Evolutionary conservation across 2,329 filamentous ascomycete species (phyloP).

Genomic region (Sporothrix phasma): DNA sequence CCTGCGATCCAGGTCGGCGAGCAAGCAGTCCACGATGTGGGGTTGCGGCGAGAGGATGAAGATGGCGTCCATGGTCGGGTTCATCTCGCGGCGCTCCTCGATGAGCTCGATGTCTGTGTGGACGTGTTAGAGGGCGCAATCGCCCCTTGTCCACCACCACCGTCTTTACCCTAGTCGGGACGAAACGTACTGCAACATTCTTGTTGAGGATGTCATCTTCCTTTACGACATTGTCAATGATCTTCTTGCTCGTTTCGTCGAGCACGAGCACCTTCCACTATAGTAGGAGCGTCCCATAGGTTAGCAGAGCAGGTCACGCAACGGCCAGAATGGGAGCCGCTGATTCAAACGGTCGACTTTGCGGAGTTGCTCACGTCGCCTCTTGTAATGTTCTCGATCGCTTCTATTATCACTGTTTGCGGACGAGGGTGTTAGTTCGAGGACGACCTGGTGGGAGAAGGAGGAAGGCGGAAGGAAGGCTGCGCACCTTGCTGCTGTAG

Average conservation of each 20-base stretch:
- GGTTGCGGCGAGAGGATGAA: slow-evolving; percentile 81
- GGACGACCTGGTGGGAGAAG: slow-evolving; percentile 1
- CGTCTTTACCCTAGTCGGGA: neutral
- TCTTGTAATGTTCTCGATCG: slow-evolving; percentile 67
- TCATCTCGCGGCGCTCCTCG: slow-evolving; percentile 71
- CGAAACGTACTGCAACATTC: slow-evolving; percentile 72
- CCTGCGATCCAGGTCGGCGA: slow-evolving; percentile 80
- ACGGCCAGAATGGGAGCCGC: neutral
- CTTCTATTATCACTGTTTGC: slow-evolving; percentile 55
- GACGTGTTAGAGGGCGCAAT: neutral
- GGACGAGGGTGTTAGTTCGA: neutral
- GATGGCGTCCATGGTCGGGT: slow-evolving; percentile 86
- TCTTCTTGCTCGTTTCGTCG: slow-evolving; percentile 71
- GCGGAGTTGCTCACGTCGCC: slow-evolving; percentile 55
- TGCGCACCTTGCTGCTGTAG: slow-evolving; percentile 66
- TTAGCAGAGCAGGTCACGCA: neutral
- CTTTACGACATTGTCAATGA: slow-evolving; percentile 83
- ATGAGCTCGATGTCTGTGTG: slow-evolving; percentile 80
- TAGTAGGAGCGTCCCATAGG: neutral
- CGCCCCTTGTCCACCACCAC: neutral
- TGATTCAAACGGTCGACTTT: neutral
- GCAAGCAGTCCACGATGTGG: slow-evolving; percentile 85
- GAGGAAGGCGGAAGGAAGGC: slow-evolving; percentile 21
- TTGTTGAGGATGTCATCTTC: slow-evolving; percentile 96
- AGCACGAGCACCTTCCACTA: slow-evolving; percentile 97